phyloP scores from a whole-genome alignment of 2,329 filamentous ascomycete genomes.

The Microsporum ferrugineum region DNA sequence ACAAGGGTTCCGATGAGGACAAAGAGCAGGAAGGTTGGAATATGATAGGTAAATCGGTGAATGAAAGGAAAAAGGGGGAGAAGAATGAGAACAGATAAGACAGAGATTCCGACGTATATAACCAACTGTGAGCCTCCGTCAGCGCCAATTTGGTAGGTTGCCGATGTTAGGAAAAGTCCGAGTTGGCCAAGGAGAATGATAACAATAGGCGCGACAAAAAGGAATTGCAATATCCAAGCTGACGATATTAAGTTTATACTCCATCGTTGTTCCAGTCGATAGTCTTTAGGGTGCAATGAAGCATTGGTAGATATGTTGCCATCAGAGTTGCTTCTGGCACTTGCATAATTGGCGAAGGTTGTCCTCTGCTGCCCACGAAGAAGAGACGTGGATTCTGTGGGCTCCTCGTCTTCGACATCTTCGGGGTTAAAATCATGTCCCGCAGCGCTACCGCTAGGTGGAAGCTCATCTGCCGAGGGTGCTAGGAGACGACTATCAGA shows the following conservation, averaged over 20 bases:
- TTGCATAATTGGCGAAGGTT: conserved; percentile 46
- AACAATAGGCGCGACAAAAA: conserved; percentile 66
- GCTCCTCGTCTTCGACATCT: conserved; percentile 29
- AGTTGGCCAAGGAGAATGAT: conserved; percentile 68
- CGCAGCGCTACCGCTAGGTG: conserved; percentile 11
- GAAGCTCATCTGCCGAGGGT: conserved; percentile 31
- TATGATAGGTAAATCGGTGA: conserved; percentile 71
- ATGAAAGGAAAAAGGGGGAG: conserved; percentile 72
- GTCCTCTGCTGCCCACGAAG: conserved; percentile 40
- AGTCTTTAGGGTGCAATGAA: conserved; percentile 34
- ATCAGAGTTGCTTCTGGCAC: conserved; percentile 21
- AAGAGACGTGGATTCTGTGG: conserved; percentile 47
- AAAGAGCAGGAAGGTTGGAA: conserved; percentile 64
- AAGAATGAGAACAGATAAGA: conserved; percentile 59
- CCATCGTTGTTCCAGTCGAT: conserved; percentile 73
- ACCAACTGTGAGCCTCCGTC: conserved; percentile 65
- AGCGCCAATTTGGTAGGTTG: conserved; percentile 66
- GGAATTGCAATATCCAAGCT: conserved; percentile 79
- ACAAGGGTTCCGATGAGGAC: conserved; percentile 64
- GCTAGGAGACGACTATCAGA: conserved; percentile 34
- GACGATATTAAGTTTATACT: conserved; percentile 65
- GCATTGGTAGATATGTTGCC: conserved; percentile 19
- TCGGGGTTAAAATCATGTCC: conserved; percentile 18
- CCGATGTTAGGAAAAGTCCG: conserved; percentile 58
- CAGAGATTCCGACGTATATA: conserved; percentile 59